Evolutionary conservation across 2,329 filamentous ascomycete species (phyloP), one percentile per base, ranked within the genome.

Genomic region (Rutstroemia sp.): DNA sequence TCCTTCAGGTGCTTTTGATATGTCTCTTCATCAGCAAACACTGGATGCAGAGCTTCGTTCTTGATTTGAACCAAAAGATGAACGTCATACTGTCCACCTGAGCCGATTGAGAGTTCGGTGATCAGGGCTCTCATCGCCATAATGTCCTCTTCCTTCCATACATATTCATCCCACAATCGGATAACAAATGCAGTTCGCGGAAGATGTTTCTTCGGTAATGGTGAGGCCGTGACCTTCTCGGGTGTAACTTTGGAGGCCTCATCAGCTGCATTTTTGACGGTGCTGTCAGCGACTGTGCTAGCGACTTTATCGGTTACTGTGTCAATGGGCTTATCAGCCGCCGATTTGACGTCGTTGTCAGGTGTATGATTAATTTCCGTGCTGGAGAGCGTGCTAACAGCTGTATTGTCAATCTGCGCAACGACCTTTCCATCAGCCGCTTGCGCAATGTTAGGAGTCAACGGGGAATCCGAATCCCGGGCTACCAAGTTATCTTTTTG

Each of bases 31-130:
- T 89, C 86, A 1, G 88, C 87, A 86, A 88, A 94, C 65, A 95
- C 83, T 8, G 88, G 87, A 60, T 91, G 75, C 59, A 76, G 79
- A 64, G 92, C 86, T 65, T 95, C 87, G 60, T 86, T 78, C 71
- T 89, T 91, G 65, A 95, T 85, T 70, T 96, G 89, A 8, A 95
- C 83, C 2, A 96, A 79, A 19, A 96, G 79, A 67, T 95, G 88
- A 3, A 95, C 82, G 63, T 94, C 88, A 70, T 95, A 96, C 64
- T 92, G 87, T 37, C 87, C 89, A 23, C 90, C 89, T 5, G 89
- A 92, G 51, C 87, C 85, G 56, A 96, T 75, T 1, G 85, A 81
- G 10, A 95, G 76, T 70, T 96, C 92, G 21, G 86, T 82, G 66
- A 96, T 90, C 72, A 96, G 82, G 34, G 91, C 86, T 30, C 92